Percentiles rank a stretch among this genome's conserved stretches.
Conservation (phyloP, 306 rosid species). For the Acmispon strigosus region DNA sequence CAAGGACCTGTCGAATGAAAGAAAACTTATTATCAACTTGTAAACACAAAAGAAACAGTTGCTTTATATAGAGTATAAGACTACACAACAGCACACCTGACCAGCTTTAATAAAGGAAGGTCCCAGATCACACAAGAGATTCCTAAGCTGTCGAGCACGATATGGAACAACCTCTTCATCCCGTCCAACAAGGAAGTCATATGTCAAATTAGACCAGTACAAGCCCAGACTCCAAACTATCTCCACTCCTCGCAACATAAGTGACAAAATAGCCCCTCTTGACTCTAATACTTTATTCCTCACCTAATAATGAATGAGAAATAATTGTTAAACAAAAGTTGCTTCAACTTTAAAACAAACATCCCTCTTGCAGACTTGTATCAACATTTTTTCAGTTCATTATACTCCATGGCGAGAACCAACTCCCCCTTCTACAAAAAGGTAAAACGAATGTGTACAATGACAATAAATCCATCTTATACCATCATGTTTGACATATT, state of each 20-base stretch:
- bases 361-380: not conserved
- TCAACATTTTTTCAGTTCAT: not conserved
- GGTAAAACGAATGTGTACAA: not conserved
- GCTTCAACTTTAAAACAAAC: conserved; percentile 9
- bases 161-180: conserved; percentile 96
- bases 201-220: conserved; percentile 77
- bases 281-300: conserved; percentile 80
- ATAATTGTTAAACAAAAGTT: not conserved
- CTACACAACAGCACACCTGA: conserved; percentile 53
- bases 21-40: conserved; percentile 20
- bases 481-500: not conserved
- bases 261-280: conserved; percentile 72
- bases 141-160: conserved; percentile 97
- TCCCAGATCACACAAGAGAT: conserved; percentile 84
- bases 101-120: conserved; percentile 98
- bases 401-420: not conserved
- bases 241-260: conserved; percentile 80
- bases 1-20: conserved; percentile 74
- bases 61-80: not conserved
- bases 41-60: not conserved
- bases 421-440: not conserved
- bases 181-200: conserved; percentile 88
- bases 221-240: conserved; percentile 91
- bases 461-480: not conserved
- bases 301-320: conserved; percentile 41